Percentiles rank a stretch among this genome's conserved stretches.
These are phyloP conservation scores for Globisporangium emineosum DNA, from an alignment of 352 stramenopile genomes.

Conservation along the genomic window DNA sequence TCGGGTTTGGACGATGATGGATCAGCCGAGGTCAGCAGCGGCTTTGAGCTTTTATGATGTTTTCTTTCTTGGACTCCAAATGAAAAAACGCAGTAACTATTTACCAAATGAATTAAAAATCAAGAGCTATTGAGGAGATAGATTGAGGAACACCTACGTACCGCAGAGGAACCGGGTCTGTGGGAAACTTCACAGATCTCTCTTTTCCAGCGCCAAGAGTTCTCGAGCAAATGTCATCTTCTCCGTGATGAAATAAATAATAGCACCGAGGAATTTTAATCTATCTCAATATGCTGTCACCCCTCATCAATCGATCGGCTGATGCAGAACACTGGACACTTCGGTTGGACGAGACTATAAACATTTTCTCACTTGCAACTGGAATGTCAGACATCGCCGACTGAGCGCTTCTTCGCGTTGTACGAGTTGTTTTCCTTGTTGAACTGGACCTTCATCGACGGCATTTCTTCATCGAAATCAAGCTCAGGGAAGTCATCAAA, in stretches of 20 bases:
- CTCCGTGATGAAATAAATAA: slow-evolving; percentile 19
- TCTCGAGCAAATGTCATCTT: slow-evolving; percentile 4
- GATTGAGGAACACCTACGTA: slow-evolving; percentile 7
- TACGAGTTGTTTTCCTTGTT: slow-evolving; percentile 68
- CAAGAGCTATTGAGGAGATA: slow-evolving; percentile 13
- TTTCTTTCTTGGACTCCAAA: slow-evolving; percentile 1
- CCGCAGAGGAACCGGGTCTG: neutral
- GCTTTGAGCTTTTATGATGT: neutral
- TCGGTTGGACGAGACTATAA: slow-evolving; percentile 7
- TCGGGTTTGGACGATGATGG: slow-evolving; percentile 38
- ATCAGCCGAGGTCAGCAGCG: neutral
- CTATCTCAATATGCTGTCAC: slow-evolving; percentile 16
- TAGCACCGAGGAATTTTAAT: slow-evolving; percentile 16
- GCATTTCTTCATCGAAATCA: slow-evolving; percentile 68
- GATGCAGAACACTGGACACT: slow-evolving; percentile 2
- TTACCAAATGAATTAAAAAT: slow-evolving; percentile 17
- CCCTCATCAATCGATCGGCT: slow-evolving; percentile 10
- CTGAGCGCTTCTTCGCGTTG: slow-evolving; percentile 56
- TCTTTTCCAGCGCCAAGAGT: neutral
- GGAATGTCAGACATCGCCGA: slow-evolving; percentile 54
- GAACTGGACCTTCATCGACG: slow-evolving; percentile 37
- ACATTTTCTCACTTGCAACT: slow-evolving; percentile 1
- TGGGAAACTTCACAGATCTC: neutral
- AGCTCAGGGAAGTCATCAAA: slow-evolving; percentile 75
- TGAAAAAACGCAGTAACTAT: slow-evolving; percentile 6